A percentile compares a stretch with the other conserved stretches of the same genome.
Conservation (phyloP, 768 basidiomycete species). For the Suillus cothurnatus region DNA sequence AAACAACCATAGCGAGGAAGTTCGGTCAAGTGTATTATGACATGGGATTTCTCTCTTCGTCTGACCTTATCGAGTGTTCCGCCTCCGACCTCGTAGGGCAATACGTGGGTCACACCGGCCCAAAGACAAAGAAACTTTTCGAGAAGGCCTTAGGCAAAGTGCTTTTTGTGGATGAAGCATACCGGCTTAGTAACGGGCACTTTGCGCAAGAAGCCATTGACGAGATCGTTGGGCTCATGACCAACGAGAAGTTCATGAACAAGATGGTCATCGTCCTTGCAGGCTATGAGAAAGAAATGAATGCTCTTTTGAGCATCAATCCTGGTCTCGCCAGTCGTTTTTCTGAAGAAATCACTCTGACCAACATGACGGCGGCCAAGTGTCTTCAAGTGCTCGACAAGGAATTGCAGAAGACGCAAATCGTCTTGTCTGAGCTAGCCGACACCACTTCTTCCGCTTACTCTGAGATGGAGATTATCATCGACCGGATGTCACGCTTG, state of each 20-base stretch:
- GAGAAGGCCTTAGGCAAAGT: constrained; percentile 69
- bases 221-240: constrained; percentile 66
- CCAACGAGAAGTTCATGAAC: constrained; percentile 54
- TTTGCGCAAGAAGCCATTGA: constrained; percentile 76
- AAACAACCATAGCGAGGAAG: constrained; percentile 64
- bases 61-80: constrained; percentile 67
- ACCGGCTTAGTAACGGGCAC: constrained; percentile 58
- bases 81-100: constrained; percentile 70
- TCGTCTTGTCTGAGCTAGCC: constrained; percentile 41
- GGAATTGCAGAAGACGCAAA: constrained; percentile 46
- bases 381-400: constrained; percentile 53
- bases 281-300: constrained; percentile 72
- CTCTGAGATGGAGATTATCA: constrained; percentile 37
- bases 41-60: constrained; percentile 55
- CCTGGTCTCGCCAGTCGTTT: constrained; percentile 69
- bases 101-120: constrained; percentile 73
- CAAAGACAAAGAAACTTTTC: constrained; percentile 59
- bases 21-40: constrained; percentile 65
- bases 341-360: constrained; percentile 59
- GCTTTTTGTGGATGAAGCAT: constrained; percentile 74
- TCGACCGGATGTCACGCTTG: constrained; percentile 45
- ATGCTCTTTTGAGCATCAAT: constrained; percentile 58
- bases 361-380: constrained; percentile 47
- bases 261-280: constrained; percentile 71
- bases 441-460: constrained; percentile 33